Base-by-base conservation (phyloP, 495 filamentous ascomycete genomes). In the Trichodelitschia bisporula region DNA sequence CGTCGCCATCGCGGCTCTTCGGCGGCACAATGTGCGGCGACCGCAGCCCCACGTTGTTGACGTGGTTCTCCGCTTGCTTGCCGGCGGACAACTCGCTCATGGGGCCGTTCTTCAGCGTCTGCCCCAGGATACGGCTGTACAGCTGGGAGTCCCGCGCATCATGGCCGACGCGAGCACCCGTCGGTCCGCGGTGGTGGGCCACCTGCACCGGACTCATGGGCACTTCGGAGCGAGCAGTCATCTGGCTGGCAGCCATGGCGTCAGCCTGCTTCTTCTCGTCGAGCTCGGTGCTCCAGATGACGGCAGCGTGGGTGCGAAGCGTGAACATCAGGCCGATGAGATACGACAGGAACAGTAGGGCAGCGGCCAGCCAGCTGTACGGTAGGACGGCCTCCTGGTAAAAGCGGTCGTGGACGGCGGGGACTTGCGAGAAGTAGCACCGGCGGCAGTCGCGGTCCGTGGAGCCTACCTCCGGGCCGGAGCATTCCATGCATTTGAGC, bases 281-380 rank as follows among this genome's bases (percentile, higher is more conserved):
- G 2, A 62, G 44, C 37, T 91, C 79, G 16, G 55, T 72, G 43
- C 79, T 83, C 86, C 86, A 99, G 34, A 99, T 99, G 19, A 91
- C 71, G 12, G 86, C 84, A 3, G 86, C 86, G 47, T 99, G 86
- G 2, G 86, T 99, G 36, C 89, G 60, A 4, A 99, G 64, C 3
- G 86, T 99, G 48, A 99, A 99, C 70, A 82, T 80, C 18, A 95
- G 57, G 11, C 86, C 86, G 38, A 95, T 86, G 20, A 86, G 57
- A 47, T 99, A 99, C 0, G 79, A 82, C 13, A 92, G 50, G 53
- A 99, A 97, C 19, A 99, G 61, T 39, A 83, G 63, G 12, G 72
- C 47, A 19, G 86, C 77, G 3, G 76, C 70, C 37, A 89, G 61
- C 59, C 79, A 91, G 39, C 75, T 90, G 48, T 89, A 99, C 4